phyloP scores from a whole-genome alignment of 2,329 filamentous ascomycete genomes.

The Ascochyta lentis region DNA sequence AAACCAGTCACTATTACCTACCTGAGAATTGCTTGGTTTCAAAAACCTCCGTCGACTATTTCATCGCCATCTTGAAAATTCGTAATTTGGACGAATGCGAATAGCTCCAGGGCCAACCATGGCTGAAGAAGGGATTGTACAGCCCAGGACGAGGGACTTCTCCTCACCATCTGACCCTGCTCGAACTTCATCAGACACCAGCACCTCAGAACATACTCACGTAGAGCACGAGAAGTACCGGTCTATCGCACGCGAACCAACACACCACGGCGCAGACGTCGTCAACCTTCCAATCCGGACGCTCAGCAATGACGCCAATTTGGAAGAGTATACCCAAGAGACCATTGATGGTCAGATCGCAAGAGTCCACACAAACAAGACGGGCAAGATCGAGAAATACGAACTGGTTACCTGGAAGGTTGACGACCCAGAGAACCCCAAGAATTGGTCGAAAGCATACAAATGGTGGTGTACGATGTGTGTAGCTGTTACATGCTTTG shows the following conservation, averaged over 20 bases:
- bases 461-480: constrained; percentile 87
- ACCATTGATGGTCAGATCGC: constrained; percentile 68
- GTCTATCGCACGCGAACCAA: constrained; percentile 30
- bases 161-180: constrained; percentile 8
- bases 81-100: not conserved
- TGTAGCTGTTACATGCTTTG: constrained; percentile 66
- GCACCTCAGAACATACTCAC: constrained; percentile 24
- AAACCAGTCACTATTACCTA: not conserved
- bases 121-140: constrained; percentile 24
- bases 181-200: constrained; percentile 15
- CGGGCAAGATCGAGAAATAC: constrained; percentile 58
- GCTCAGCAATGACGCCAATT: constrained; percentile 60
- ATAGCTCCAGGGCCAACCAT: constrained; percentile 13
- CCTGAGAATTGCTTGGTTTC: not conserved
- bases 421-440: constrained; percentile 78
- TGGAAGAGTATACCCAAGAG: constrained; percentile 72
- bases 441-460: constrained; percentile 79
- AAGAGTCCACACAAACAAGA: constrained; percentile 61
- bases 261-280: constrained; percentile 50
- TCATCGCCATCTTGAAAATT: not conserved
- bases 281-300: constrained; percentile 70
- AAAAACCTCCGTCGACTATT: not conserved
- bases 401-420: constrained; percentile 74
- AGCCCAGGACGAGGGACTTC: constrained; percentile 23
- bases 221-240: constrained; percentile 22